Percentiles rank a stretch among this genome's conserved stretches.
Evolutionary conservation across 108 stramenopile species (phyloP).

Genomic region (Mayamaea pseudoterrestris): DNA sequence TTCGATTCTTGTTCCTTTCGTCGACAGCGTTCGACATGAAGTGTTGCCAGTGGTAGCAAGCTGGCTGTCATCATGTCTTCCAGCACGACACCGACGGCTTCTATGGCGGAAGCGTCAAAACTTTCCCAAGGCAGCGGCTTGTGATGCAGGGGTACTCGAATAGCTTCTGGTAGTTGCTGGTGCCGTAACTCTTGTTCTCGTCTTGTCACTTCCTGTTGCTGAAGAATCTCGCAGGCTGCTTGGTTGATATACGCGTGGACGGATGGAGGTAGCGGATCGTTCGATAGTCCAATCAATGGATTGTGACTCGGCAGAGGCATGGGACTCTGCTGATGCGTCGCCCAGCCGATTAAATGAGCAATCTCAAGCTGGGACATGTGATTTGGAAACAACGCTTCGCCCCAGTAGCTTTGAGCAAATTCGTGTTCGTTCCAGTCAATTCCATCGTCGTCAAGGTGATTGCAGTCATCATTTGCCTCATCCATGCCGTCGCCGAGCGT

Average conservation of each 20-base stretch:
- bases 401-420: too few relatives aligned
- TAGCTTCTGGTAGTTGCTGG: neutral
- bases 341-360: constrained; percentile 2
- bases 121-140: neutral
- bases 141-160: neutral
- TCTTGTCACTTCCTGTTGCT: neutral
- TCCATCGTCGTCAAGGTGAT: too few relatives aligned
- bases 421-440: too few relatives aligned
- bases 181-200: neutral
- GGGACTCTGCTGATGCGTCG: constrained; percentile 3
- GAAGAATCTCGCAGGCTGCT: neutral
- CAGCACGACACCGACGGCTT: constrained; percentile 40
- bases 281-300: neutral
- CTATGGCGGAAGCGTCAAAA: constrained; percentile 38
- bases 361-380: neutral
- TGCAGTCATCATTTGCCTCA: too few relatives aligned
- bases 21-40: constrained; percentile 39
- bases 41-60: constrained; percentile 40
- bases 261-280: constrained; percentile 2
- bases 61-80: constrained; percentile 54
- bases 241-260: neutral
- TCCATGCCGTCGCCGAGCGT: too few relatives aligned
- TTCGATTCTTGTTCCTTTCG: constrained; percentile 10
- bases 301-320: constrained; percentile 1
- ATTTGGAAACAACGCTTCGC: too few relatives aligned